Evolutionary conservation across 305 asterid species (phyloP), one percentile per base, ranked within the genome.

Genomic region (Solanum hybrid): DNA sequence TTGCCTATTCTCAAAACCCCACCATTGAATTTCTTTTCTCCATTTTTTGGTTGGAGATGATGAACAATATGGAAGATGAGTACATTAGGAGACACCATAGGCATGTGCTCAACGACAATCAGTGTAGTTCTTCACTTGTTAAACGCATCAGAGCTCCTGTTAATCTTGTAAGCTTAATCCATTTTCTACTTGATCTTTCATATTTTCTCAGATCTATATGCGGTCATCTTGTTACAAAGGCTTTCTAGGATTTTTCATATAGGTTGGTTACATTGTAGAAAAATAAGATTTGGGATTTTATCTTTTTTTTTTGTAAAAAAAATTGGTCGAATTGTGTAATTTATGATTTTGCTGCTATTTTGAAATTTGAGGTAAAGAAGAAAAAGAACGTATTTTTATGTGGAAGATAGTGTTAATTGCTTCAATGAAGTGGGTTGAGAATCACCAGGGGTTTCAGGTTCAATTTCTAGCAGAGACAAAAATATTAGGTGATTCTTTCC

Each of bases 61-160:
- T 93, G 93, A 92, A 89, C 91, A 90, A 89, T 37, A 93, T 92
- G 88, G 96, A 91, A 87, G 97, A 94, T 79, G 99, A 94, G 85
- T 94, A 93, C 92, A 95, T 96, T 93, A 91, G 93, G 88, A 91
- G 95, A 76, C 94, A 94, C 92, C 99, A 97, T 91, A 97, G 90
- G 93, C 97, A 95, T 32, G 94, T 95, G 64, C 96, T 96, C 17
- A 89, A 91, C 17, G 96, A 90, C 37, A 92, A 94, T 88, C 98
- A 96, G 95, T 95, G 98, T 91, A 93, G 95, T 5, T 97, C 99
- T 0, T 94, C 95, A 66, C 89, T 97, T 89, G 96, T 95, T 90
- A 97, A 97, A 78, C 98, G 92, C 91, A 92, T 96, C 95, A 97
- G 92, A 88, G 98, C 99, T 89, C 99, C 98, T 56, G 92, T 94